Base-by-base conservation (phyloP, 208 protist species). In the Acanthamoeba royreba region DNA sequence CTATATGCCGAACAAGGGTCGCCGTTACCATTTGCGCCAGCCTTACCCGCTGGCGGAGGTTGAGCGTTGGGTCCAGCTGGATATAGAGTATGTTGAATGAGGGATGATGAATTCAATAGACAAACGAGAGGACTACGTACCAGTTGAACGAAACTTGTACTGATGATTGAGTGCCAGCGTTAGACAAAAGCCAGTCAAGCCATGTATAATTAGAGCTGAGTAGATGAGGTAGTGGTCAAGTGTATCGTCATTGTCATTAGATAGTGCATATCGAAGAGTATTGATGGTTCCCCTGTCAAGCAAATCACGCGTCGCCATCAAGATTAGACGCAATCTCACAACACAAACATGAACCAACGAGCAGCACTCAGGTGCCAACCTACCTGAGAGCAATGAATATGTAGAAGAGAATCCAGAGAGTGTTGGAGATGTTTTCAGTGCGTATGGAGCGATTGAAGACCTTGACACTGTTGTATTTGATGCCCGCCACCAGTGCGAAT, bases 331-430 rank as follows among this genome's bases (percentile, higher is more conserved):
- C 33, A 25, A 74, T n/a, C 22, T 8, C 22, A 8, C 8, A 8
- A 74, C 63, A 25, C 22, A 17, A 74, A 8, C 8, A 8, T 28
- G 33, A 74, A 28, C 11, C 8, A 74, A 25, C 13, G 42, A 43
- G 31, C 9, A 43, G 40, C 40, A 47, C 40, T 38, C 40, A 87
- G 13, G 40, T 4, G 3, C 9, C 8, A 33, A 40, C 52, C 25
- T 85, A 94, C 93, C 93, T 88, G 31, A 93, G 47, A 63, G 87
- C 52, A 5, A 94, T 53, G 42, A 88, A 42, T 17, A 95, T 53
- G 88, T 95, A 95, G 69, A 94, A 95, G 77, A 95, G 91, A 40
- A 95, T 95, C 94, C 94, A 95, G 28, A 93, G n/a, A 38, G 94
- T 95, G 87, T 95, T 95, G 15, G 94, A 94, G 35, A 95, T 95